phyloP scores from a whole-genome alignment of 1,284 basidiomycete genomes.

The Cutaneotrichosporon sp. region DNA sequence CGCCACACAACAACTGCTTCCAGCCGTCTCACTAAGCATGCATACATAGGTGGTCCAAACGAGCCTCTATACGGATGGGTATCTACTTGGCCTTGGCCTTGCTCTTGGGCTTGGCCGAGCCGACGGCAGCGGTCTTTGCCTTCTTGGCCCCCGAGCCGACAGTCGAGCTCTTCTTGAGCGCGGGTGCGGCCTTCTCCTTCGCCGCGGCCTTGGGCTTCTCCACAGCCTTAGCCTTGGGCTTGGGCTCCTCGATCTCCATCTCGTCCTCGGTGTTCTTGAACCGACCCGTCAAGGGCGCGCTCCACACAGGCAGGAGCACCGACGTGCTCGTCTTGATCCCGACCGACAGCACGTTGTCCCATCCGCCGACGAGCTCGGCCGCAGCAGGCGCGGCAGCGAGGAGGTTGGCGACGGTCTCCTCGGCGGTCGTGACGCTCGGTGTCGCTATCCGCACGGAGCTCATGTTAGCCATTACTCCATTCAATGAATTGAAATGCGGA shows the following conservation, averaged over 20 bases:
- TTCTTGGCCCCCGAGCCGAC: constrained; percentile 36
- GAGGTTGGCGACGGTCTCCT: constrained; percentile 76
- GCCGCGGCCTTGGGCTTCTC: constrained; percentile 16
- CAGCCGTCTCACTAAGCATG: constrained; percentile 4
- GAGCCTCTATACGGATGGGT: constrained; percentile 12
- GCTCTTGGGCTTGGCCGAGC: constrained; percentile 15
- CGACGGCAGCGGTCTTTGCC: constrained; percentile 27
- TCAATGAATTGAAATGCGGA: background rate
- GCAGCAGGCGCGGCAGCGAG: constrained; percentile 75
- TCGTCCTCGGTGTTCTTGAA: constrained; percentile 31
- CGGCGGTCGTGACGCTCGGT: constrained; percentile 63
- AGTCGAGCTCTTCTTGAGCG: constrained; percentile 34
- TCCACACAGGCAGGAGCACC: constrained; percentile 87
- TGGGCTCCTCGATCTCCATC: constrained; percentile 25
- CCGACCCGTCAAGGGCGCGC: constrained; percentile 59
- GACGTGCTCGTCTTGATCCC: constrained; percentile 88
- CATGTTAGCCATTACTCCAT: constrained; percentile 13
- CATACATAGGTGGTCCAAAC: constrained; percentile 11
- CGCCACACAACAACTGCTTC: too few relatives aligned
- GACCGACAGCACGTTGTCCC: constrained; percentile 88
- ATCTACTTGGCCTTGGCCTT: constrained; percentile 18
- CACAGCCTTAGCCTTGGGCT: constrained; percentile 9
- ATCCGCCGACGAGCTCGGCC: constrained; percentile 69
- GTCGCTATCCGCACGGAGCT: constrained; percentile 84
- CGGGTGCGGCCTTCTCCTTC: constrained; percentile 19